Base-by-base conservation (phyloP, 345 rosid species). In the Rhodamnia rubescens region DNA sequence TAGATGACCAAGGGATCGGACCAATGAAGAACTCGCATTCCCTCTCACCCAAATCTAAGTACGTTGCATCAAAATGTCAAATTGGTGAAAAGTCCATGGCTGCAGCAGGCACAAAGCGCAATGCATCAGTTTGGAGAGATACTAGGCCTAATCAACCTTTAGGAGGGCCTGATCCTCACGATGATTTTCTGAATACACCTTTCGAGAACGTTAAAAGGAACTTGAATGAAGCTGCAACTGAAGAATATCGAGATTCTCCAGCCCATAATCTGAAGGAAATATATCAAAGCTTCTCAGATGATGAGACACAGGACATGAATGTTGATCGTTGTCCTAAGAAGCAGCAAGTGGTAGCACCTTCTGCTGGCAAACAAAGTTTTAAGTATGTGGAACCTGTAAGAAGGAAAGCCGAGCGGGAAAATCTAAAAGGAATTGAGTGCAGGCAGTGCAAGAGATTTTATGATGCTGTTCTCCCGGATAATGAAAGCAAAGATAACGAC, bases 381-480 rank as follows among this genome's bases (percentile, higher is more conserved):
- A 95, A 96, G 88, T 94, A 94, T 87, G 94, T 95, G 78, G 98
- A 91, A 85, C 87, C 98, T 5, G 96, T 95, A 85, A 90, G 98
- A 91, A 97, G 90, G 91, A 94, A 93, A 88, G 90, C 95, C 5
- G 95, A 96, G 44, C 90, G 96, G 87, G 93, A 94, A 85, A 93
- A 90, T 85, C 74, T 97, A 85, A 93, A 89, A 90, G 98, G 98
- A 59, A 85, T 92, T 11, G 94, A 95, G 88, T 97, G 99, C 93
- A 95, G 92, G 88, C 99, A 95, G 83, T 97, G 99, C 93, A 95
- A 95, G 92, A 97, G 94, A 87, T 95, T 97, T 86, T 96, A 95
- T 84, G 98, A 97, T 88, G 98, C 98, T 32, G 97, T 97, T 92
- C 98, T 91, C 86, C 95, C 92, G 20, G 85, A 89, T 59, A 50